Percentiles rank a stretch among this genome's conserved stretches.
These are phyloP conservation scores for Eucalyptus albens DNA, from an alignment of 345 rosid species.

Conservation along the genomic window DNA sequence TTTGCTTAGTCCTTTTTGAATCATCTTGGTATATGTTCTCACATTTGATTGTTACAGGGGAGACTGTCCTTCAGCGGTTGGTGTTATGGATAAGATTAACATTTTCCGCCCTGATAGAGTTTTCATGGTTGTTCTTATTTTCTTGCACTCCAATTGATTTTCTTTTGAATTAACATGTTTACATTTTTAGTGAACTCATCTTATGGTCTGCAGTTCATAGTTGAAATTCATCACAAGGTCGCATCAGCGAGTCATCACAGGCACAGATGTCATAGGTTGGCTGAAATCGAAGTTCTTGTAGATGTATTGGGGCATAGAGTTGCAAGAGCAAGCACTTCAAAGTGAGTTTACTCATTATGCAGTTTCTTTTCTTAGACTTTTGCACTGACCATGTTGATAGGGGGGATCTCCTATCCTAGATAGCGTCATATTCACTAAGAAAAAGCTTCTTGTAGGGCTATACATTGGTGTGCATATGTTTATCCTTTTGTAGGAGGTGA, in stretches of 20 bases:
- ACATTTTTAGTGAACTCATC: background rate
- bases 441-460: background rate
- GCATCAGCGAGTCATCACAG: slow-evolving; percentile 67
- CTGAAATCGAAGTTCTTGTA: slow-evolving; percentile 74
- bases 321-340: slow-evolving; percentile 66
- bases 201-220: slow-evolving; percentile 48
- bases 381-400: background rate
- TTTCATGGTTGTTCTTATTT: slow-evolving; percentile 54
- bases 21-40: background rate
- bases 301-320: slow-evolving; percentile 64
- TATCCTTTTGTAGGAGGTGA: background rate
- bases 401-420: background rate
- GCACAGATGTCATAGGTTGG: slow-evolving; percentile 69
- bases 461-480: background rate
- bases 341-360: slow-evolving; percentile 26
- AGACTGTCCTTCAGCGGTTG: slow-evolving; percentile 19
- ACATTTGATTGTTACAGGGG: slow-evolving; percentile 35
- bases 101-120: slow-evolving; percentile 89
- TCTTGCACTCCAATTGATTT: background rate
- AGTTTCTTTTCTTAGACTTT: background rate
- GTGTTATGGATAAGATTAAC: slow-evolving; percentile 65
- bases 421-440: background rate
- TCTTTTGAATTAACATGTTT: background rate
- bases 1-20: background rate
- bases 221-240: slow-evolving; percentile 76